Conservation (phyloP, 805 yeast genomes). For the Jamesozyma gamospora region DNA sequence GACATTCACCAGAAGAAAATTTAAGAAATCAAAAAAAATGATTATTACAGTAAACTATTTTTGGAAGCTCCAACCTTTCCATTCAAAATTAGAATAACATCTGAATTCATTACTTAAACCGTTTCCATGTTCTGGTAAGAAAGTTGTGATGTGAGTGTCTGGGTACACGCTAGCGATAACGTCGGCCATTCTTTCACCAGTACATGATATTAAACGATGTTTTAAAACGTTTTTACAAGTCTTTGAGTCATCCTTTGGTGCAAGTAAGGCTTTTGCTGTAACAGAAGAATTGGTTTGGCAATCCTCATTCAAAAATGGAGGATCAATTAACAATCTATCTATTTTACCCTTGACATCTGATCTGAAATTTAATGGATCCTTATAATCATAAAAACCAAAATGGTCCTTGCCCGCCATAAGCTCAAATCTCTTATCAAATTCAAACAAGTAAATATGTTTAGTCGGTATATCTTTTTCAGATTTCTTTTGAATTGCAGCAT, state of each 20-base stretch:
- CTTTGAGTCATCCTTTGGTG: constrained; percentile 29
- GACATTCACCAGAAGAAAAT: too few species aligned
- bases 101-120: constrained; percentile 82
- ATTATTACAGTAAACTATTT: too few species aligned
- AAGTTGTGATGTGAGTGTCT: constrained; percentile 52
- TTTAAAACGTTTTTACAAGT: constrained; percentile 34
- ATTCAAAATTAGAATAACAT: constrained; percentile 73
- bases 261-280: constrained; percentile 52
- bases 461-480: constrained; percentile 49
- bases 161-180: constrained; percentile 56
- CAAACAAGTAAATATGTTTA: constrained; percentile 60
- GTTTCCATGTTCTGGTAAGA: constrained; percentile 70
- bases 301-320: constrained; percentile 75
- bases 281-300: constrained; percentile 67
- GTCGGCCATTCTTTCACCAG: constrained; percentile 80
- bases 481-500: constrained; percentile 62
- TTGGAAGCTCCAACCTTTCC: constrained; percentile 51
- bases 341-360: constrained; percentile 47
- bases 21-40: too few species aligned
- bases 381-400: constrained; percentile 69
- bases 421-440: constrained; percentile 68
- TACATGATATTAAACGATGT: constrained; percentile 58
- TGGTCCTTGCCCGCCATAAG: constrained; percentile 57
- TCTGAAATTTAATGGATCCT: constrained; percentile 54
- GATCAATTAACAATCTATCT: constrained; percentile 70